phyloP scores from a whole-genome alignment of 129 eudicot species.

The Scalesia atractyloides region DNA sequence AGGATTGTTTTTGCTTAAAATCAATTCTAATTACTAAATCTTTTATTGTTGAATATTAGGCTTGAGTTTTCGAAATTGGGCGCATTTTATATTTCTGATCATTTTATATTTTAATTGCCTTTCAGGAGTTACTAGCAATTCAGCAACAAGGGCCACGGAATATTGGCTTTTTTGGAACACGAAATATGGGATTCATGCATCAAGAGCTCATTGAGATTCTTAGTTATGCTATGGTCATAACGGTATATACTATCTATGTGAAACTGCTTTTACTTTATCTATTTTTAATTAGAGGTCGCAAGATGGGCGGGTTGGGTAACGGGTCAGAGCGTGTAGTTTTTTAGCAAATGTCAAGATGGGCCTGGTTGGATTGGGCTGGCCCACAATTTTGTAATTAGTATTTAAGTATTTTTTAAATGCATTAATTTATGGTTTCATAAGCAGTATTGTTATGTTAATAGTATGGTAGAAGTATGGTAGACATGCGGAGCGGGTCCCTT shows the following conservation, averaged over 20 bases:
- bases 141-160: constrained; percentile 98
- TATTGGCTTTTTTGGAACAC: constrained; percentile 94
- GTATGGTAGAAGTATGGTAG: background rate
- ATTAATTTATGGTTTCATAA: background rate
- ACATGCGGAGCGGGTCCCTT: background rate
- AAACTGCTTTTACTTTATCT: constrained; percentile 6
- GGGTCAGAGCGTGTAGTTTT: background rate
- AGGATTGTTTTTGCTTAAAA: background rate
- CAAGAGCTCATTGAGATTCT: constrained; percentile 99
- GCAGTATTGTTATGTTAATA: background rate
- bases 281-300: background rate
- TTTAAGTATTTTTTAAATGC: no score
- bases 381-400: background rate
- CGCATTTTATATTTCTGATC: constrained; percentile 7
- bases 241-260: constrained; percentile 48
- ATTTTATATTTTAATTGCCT: constrained; percentile 1
- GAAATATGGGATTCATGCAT: constrained; percentile 99
- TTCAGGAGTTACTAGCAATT: constrained; percentile 91
- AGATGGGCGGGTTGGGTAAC: constrained; percentile 4
- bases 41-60: constrained; percentile 5
- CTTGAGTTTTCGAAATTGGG: background rate
- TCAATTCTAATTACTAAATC: background rate
- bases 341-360: background rate
- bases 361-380: background rate
- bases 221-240: constrained; percentile 97